A percentile compares a stretch with the other conserved stretches of the same genome.
Conservation (phyloP, 495 filamentous ascomycete species). For the Hypoxylon perforatum region DNA sequence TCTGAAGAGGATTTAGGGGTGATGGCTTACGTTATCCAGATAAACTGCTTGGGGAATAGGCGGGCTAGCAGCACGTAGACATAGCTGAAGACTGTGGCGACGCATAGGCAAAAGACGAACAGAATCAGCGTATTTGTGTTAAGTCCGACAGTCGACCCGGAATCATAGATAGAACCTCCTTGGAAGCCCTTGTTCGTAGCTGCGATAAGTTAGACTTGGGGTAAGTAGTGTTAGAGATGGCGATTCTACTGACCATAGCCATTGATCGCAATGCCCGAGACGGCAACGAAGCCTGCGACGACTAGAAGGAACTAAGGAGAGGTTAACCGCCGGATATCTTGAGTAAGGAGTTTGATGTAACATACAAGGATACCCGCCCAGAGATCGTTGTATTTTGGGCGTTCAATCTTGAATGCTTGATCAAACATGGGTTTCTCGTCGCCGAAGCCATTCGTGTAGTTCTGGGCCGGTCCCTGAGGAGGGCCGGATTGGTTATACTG, state of each 20-base stretch:
- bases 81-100: slow-evolving; percentile 79
- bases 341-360: slow-evolving; percentile 17
- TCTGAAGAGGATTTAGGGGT: slow-evolving; percentile 41
- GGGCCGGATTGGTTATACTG: slow-evolving; percentile 25
- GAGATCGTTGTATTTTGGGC: slow-evolving; percentile 87
- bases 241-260: slow-evolving; percentile 68
- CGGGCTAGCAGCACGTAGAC: slow-evolving; percentile 81
- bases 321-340: neutral
- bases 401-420: slow-evolving; percentile 80
- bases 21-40: slow-evolving; percentile 81
- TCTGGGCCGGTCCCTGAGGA: slow-evolving; percentile 32
- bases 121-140: slow-evolving; percentile 87
- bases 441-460: slow-evolving; percentile 26
- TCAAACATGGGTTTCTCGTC: slow-evolving; percentile 72
- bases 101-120: slow-evolving; percentile 78
- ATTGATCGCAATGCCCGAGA: slow-evolving; percentile 80
- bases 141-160: slow-evolving; percentile 73
- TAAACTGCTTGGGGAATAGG: slow-evolving; percentile 86
- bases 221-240: neutral
- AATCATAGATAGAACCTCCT: slow-evolving; percentile 79
- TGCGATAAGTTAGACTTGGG: slow-evolving; percentile 27
- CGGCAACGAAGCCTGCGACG: slow-evolving; percentile 78
- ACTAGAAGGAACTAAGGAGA: slow-evolving; percentile 70
- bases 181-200: slow-evolving; percentile 69
- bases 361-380: slow-evolving; percentile 84